phyloP scores from a whole-genome alignment of 2,329 filamentous ascomycete species.

The Pseudomassariella vexata region DNA sequence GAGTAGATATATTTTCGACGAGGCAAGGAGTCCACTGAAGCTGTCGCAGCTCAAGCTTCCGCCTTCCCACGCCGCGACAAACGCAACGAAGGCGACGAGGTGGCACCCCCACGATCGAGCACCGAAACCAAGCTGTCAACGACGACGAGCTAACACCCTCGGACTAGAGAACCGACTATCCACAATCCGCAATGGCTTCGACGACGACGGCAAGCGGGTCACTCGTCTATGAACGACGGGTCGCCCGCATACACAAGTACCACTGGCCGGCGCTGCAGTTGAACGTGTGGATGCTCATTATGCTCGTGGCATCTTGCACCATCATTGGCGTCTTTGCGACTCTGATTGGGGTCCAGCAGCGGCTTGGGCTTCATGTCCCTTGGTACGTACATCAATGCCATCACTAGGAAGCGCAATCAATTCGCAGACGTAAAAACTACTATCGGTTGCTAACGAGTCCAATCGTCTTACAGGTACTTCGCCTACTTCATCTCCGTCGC shows the following conservation, averaged over 20 bases:
- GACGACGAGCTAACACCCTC: background rate
- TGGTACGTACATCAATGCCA: conserved; percentile 41
- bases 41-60: too few species aligned
- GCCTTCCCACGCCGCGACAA: too few species aligned
- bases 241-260: conserved; percentile 50
- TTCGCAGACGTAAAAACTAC: background rate
- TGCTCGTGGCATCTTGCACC: conserved; percentile 52
- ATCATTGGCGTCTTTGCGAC: conserved; percentile 57
- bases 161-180: background rate
- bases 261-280: conserved; percentile 64
- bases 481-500: conserved; percentile 58
- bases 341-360: conserved; percentile 54
- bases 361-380: conserved; percentile 48
- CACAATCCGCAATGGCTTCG: conserved; percentile 28
- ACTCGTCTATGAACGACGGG: conserved; percentile 35
- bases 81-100: too few species aligned
- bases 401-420: background rate
- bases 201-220: conserved; percentile 33
- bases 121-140: too few species aligned
- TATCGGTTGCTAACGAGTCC: background rate
- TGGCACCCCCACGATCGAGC: too few species aligned
- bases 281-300: conserved; percentile 62
- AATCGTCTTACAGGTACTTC: conserved; percentile 49
- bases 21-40: too few species aligned
- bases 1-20: too few species aligned